Percentiles rank a stretch among this genome's conserved stretches.
These are phyloP conservation scores for Cymbopogon citratus DNA, from an alignment of 176 grass and related monocot genomes.

Conservation along the genomic window DNA sequence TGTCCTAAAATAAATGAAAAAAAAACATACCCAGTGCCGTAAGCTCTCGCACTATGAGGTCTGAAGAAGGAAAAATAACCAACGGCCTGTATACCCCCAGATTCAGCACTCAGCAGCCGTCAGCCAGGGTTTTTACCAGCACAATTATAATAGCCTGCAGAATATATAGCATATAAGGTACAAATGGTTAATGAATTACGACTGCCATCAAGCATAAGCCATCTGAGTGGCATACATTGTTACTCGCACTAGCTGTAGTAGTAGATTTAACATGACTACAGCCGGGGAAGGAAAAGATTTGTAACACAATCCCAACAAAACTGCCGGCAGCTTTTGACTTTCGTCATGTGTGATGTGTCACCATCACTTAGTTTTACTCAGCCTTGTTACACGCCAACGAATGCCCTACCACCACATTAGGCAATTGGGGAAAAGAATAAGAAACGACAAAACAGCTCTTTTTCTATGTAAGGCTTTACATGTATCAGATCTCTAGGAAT, in stretches of 20 bases:
- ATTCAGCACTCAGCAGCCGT: too few relatives aligned
- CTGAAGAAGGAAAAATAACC: too few relatives aligned
- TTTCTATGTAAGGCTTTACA: conserved; percentile 36
- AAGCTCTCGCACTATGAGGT: too few relatives aligned
- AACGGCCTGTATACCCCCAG: too few relatives aligned
- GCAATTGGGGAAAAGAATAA: neutral
- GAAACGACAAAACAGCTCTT: conserved; percentile 12
- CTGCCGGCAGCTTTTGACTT: neutral
- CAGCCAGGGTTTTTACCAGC: too few relatives aligned
- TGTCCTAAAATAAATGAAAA: too few relatives aligned
- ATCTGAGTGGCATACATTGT: neutral
- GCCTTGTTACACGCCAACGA: neutral
- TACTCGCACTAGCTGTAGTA: neutral
- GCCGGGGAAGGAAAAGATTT: too few relatives aligned
- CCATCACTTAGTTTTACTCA: neutral
- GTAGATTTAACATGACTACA: neutral
- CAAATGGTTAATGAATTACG: neutral
- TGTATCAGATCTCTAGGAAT: conserved; percentile 34
- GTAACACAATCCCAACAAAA: conserved; percentile 26
- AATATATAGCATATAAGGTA: too few relatives aligned
- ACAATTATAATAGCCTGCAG: too few relatives aligned
- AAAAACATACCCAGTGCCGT: too few relatives aligned
- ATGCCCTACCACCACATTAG: conserved; percentile 10
- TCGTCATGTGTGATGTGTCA: conserved; percentile 1
- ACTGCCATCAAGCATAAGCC: neutral